Base-by-base conservation (phyloP, 2,329 filamentous ascomycete species). In the Diaporthe caulivora region DNA sequence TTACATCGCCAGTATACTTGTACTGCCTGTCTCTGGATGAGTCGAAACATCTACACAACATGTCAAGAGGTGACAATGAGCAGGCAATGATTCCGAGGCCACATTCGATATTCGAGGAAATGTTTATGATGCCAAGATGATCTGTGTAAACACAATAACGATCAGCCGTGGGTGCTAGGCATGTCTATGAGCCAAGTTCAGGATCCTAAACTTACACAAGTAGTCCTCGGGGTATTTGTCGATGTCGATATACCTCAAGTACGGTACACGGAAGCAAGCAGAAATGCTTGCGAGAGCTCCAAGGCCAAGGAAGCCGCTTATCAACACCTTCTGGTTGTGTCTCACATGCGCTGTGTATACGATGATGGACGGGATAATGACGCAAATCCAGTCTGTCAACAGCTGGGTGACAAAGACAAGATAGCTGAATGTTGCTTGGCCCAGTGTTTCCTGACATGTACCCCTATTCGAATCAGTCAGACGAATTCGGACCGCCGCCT, bases 21-120 rank as follows among this genome's bases (percentile, higher is more conserved):
- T 26, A 65, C 42, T 21, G 47, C 6, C 31, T 29, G 29, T 37
- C 31, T 2, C 9, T 8, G 18, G 29, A 24, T 9, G 44, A 34
- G 13, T 51, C 42, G 31, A 29, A 37, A 37, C 60, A 65, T 13
- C 29, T 37, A 44, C 37, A 51, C 21, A 51, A 4, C 1, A 1
- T 65, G 60, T 18, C 29, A 13, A 65, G 44, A 26, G 44, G 13
- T 18, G 42, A 44, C 21, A 65, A 24, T 18, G 44, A 65, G 29
- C 44, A 65, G 13, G 29, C 60, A n/a, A 65, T 65, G 21, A 51
- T 44, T 37, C 60, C 60, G 6, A 65, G 29, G n/a, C 60, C 60
- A 44, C 60, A 65, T 51, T 65, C 60, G 29, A 65, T 26, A 26
- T 65, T 65, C 17, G 60, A 51, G 9, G 44, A 51, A 17, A 65